These are phyloP conservation scores for Zelopaecilomyces penicillatus DNA, from an alignment of 2,329 filamentous ascomycete species.

Conservation along the genomic window DNA sequence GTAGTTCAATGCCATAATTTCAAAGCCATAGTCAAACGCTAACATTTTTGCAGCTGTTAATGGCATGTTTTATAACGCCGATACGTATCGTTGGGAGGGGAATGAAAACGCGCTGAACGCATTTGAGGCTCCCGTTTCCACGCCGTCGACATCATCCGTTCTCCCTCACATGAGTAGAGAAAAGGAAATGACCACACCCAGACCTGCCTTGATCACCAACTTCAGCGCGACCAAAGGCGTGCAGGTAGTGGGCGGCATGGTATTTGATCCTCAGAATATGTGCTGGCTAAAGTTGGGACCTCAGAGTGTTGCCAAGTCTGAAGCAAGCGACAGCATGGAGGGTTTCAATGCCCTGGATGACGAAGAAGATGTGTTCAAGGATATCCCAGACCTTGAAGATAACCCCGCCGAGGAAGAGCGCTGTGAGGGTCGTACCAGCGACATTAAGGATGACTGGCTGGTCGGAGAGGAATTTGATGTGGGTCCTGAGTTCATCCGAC, in stretches of 20 bases:
- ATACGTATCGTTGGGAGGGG: slow-evolving; percentile 84
- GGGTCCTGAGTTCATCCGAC: slow-evolving; percentile 82
- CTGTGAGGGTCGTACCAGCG: slow-evolving; percentile 45
- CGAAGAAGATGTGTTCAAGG: slow-evolving; percentile 89
- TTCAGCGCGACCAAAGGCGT: slow-evolving; percentile 77
- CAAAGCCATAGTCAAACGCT: slow-evolving; percentile 12
- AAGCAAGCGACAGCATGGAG: slow-evolving; percentile 50
- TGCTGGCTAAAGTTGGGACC: slow-evolving; percentile 81
- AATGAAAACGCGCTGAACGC: slow-evolving; percentile 78
- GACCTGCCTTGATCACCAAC: slow-evolving; percentile 82
- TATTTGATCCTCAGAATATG: slow-evolving; percentile 95
- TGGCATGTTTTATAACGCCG: slow-evolving; percentile 93
- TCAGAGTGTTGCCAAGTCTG: slow-evolving; percentile 31
- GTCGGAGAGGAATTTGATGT: slow-evolving; percentile 97
- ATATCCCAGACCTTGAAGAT: slow-evolving; percentile 87
- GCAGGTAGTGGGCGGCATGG: slow-evolving; percentile 95
- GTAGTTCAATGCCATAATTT: slow-evolving; percentile 20
- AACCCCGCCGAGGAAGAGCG: slow-evolving; percentile 41
- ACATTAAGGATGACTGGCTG: slow-evolving; percentile 68
- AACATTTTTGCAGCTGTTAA: slow-evolving; percentile 58
- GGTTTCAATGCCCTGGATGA: slow-evolving; percentile 67
- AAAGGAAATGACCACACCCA: slow-evolving; percentile 50
- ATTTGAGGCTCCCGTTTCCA: slow-evolving; percentile 60
- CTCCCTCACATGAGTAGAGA: slow-evolving; percentile 40
- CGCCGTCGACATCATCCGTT: slow-evolving; percentile 37